phyloP scores from a whole-genome alignment of 371 early-diverging fungal species.

The Syncephalastrum contaminatum region DNA sequence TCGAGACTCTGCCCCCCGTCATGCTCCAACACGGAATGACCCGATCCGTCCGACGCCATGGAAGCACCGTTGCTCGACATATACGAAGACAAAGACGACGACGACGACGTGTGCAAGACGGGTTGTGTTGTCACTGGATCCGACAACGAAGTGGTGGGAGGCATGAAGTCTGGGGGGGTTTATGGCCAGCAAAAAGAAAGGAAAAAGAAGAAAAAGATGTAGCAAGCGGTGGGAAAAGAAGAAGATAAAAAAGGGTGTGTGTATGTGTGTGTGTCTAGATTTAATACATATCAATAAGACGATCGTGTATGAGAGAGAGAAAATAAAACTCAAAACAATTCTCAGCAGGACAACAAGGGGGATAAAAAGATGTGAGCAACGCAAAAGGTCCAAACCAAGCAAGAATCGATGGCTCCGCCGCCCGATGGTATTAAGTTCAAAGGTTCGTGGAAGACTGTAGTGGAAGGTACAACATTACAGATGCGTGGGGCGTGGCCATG shows the following conservation, averaged over 20 bases:
- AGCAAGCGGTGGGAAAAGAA: not conserved
- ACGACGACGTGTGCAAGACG: not conserved
- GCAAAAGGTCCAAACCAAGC: too few relatives aligned
- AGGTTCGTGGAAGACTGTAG: too few relatives aligned
- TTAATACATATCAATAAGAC: too few relatives aligned
- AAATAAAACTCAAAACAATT: too few relatives aligned
- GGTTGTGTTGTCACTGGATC: not conserved
- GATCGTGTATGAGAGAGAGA: too few relatives aligned
- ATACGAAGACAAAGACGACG: not conserved
- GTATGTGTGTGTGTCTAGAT: not conserved
- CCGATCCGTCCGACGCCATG: constrained; percentile 4
- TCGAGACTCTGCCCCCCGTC: constrained; percentile 20
- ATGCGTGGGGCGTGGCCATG: too few relatives aligned
- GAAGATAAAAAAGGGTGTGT: constrained; percentile 4
- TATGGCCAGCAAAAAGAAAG: not conserved
- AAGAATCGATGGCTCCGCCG: too few relatives aligned
- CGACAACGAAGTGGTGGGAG: constrained; percentile 1
- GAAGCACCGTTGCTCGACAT: not conserved
- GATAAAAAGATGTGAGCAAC: too few relatives aligned
- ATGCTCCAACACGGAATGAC: constrained; percentile 16
- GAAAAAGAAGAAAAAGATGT: not conserved
- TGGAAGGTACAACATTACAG: too few relatives aligned
- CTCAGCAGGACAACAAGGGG: too few relatives aligned
- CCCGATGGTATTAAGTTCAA: too few relatives aligned
- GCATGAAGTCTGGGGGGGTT: not conserved